A percentile compares a stretch with the other conserved stretches of the same genome.
These are phyloP conservation scores for Celoporthe dispersa DNA, from an alignment of 2,329 filamentous ascomycete species.

Conservation along the genomic window DNA sequence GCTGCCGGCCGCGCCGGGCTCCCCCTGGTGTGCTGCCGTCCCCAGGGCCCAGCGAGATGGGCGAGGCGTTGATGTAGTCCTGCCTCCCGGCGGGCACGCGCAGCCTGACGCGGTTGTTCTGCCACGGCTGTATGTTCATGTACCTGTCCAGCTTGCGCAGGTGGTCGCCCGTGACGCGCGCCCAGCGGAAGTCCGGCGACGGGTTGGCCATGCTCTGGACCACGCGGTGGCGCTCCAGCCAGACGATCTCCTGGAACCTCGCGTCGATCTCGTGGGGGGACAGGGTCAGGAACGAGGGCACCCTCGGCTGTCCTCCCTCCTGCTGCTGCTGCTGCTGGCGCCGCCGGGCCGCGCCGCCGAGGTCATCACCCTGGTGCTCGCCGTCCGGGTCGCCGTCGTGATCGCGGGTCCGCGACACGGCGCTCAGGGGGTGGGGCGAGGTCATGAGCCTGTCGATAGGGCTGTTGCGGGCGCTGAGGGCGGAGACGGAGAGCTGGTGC, in stretches of 20 bases:
- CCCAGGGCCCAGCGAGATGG: slow-evolving; percentile 59
- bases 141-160: slow-evolving; percentile 78
- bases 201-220: slow-evolving; percentile 45
- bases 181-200: slow-evolving; percentile 44
- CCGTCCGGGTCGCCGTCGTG: slow-evolving; percentile 1
- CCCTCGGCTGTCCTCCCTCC: slow-evolving; percentile 31
- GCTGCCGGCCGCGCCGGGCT: no score
- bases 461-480: slow-evolving; percentile 38
- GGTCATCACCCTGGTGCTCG: neutral
- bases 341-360: slow-evolving; percentile 9
- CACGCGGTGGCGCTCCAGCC: slow-evolving; percentile 56
- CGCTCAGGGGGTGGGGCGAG: slow-evolving; percentile 26
- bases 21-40: neutral
- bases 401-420: slow-evolving; percentile 20
- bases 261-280: slow-evolving; percentile 49
- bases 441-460: slow-evolving; percentile 34
- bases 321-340: neutral
- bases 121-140: slow-evolving; percentile 86
- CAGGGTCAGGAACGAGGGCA: slow-evolving; percentile 46
- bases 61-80: slow-evolving; percentile 84
- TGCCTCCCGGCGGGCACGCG: slow-evolving; percentile 73
- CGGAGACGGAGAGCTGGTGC: slow-evolving; percentile 31
- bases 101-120: slow-evolving; percentile 81
- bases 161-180: slow-evolving; percentile 60
- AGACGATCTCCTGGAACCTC: slow-evolving; percentile 58